Evolutionary conservation across 495 filamentous ascomycete species (phyloP).

Genomic region (Daldinia decipiens): DNA sequence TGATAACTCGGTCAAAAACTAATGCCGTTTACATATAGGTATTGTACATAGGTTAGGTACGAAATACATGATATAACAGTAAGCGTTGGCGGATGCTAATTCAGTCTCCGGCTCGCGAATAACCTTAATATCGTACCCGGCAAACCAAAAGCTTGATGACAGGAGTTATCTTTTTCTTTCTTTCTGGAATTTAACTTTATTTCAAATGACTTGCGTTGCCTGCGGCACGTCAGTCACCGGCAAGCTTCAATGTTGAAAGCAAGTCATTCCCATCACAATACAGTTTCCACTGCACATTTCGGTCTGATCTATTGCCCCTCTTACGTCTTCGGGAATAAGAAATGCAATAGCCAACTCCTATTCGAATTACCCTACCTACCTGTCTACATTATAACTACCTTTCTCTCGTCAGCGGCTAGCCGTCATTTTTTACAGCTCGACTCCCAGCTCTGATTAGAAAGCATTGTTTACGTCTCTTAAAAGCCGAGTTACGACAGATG

Average conservation of each 20-base stretch:
- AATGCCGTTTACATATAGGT: background rate
- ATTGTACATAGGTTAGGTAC: too few species aligned
- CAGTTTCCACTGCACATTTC: conserved; percentile 36
- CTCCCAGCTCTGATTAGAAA: background rate
- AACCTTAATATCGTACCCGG: conserved; percentile 36
- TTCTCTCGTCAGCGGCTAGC: conserved; percentile 26
- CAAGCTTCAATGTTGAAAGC: conserved; percentile 15
- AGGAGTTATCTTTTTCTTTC: conserved; percentile 29
- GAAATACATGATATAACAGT: background rate
- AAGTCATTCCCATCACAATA: conserved; percentile 29
- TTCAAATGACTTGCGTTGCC: conserved; percentile 12
- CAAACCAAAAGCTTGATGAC: conserved; percentile 24
- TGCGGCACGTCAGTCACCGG: conserved; percentile 32
- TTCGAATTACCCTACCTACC: background rate
- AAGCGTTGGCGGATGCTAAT: conserved; percentile 29
- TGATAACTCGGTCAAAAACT: background rate
- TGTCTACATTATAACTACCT: background rate
- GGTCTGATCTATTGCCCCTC: conserved; percentile 25
- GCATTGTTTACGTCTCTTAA: background rate
- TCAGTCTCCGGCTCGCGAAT: conserved; percentile 33
- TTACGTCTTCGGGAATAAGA: conserved; percentile 12
- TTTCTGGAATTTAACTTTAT: conserved; percentile 11
- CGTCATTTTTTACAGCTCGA: background rate
- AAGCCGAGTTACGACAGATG: background rate
- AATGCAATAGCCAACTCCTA: conserved; percentile 26